Conservation (phyloP, 164 flowering plant species). For the Taxillus chinensis region DNA sequence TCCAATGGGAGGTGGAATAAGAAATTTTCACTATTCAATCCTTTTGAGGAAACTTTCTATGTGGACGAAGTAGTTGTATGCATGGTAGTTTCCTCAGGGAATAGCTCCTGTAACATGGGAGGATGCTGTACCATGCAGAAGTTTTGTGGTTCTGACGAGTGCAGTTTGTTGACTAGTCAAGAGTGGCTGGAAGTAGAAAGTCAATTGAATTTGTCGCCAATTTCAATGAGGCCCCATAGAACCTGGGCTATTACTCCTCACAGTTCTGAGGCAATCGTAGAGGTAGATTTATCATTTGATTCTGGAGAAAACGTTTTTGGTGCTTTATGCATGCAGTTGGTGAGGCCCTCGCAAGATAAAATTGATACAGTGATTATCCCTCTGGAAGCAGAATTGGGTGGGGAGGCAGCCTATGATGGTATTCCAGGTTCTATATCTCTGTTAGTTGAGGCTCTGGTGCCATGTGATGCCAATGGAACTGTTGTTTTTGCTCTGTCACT, state of each 20-base stretch:
- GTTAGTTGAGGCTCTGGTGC: constrained; percentile 31
- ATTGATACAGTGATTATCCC: constrained; percentile 52
- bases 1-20: constrained; percentile 37
- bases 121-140: constrained; percentile 33
- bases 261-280: constrained; percentile 38
- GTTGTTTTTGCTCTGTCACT: constrained; percentile 36
- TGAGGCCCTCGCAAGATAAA: constrained; percentile 33
- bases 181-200: constrained; percentile 26
- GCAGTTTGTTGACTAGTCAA: constrained; percentile 12
- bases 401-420: constrained; percentile 19
- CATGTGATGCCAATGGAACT: constrained; percentile 28
- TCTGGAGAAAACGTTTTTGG: constrained; percentile 37
- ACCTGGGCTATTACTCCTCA: constrained; percentile 58
- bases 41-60: constrained; percentile 41
- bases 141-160: constrained; percentile 10
- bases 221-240: constrained; percentile 34
- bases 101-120: constrained; percentile 28
- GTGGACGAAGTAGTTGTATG: constrained; percentile 53
- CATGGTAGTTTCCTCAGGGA: constrained; percentile 41
- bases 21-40: constrained; percentile 58
- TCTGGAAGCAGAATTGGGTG: constrained; percentile 46
- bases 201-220: constrained; percentile 12
- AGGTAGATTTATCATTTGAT: constrained; percentile 35
- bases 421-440: constrained; percentile 28
- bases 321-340: constrained; percentile 43